These are phyloP conservation scores for Rutidosis leptorrhynchoides DNA, from an alignment of 129 eudicot genomes.

Conservation along the genomic window DNA sequence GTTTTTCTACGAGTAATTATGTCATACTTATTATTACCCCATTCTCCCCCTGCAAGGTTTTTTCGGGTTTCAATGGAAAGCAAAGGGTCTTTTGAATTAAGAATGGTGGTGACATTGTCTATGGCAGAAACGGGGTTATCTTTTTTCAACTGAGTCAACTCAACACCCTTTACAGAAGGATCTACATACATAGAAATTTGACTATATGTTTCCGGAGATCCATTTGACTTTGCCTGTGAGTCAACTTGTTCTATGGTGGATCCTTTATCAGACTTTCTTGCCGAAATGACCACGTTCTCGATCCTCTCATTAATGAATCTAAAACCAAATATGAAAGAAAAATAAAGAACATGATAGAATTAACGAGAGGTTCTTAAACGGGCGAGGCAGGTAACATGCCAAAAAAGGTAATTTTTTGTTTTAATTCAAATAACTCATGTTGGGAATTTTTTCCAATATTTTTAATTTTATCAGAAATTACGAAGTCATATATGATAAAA, in stretches of 20 bases:
- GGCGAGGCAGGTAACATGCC: neutral
- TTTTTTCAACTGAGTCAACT: constrained; percentile 70
- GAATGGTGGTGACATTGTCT: constrained; percentile 32
- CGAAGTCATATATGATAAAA: neutral
- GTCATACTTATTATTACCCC: constrained; percentile 72
- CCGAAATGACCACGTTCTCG: constrained; percentile 62
- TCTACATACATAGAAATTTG: constrained; percentile 55
- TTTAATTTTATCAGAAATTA: neutral
- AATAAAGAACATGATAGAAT: constrained; percentile 16
- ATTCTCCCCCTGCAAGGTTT: constrained; percentile 28
- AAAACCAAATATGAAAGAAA: constrained; percentile 28
- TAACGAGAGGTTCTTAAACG: constrained; percentile 1
- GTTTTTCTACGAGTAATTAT: constrained; percentile 66
- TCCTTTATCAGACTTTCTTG: constrained; percentile 57
- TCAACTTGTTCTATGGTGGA: constrained; percentile 34
- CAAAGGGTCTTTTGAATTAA: constrained; percentile 40
- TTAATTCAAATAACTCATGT: neutral
- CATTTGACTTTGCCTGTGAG: constrained; percentile 44
- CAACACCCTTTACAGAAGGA: constrained; percentile 87
- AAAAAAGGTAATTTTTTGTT: neutral
- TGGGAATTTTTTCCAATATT: neutral
- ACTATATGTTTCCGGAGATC: constrained; percentile 45
- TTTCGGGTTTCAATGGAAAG: constrained; percentile 37
- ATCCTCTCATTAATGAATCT: constrained; percentile 99
- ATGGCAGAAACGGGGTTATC: constrained; percentile 40